Conservation (phyloP, 1,139 yeast genomes). For the Suhomyces bolitotheri region DNA sequence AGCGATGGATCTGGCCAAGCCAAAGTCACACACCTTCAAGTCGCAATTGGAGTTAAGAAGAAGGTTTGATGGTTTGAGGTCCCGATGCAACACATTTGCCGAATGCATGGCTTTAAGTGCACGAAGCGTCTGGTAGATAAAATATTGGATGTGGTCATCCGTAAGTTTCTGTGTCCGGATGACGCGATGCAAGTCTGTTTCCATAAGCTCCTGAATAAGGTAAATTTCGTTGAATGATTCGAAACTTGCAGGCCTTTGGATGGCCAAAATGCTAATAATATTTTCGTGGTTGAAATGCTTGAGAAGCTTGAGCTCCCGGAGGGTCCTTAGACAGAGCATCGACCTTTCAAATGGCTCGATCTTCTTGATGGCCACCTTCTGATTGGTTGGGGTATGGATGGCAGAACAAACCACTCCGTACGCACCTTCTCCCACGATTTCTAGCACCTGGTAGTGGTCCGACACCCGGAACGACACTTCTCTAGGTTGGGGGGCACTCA, state of each 20-base stretch:
- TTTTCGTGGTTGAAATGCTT: slow-evolving; percentile 91
- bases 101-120: slow-evolving; percentile 90
- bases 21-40: slow-evolving; percentile 91
- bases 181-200: slow-evolving; percentile 89
- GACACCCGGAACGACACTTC: slow-evolving; percentile 81
- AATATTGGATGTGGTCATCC: slow-evolving; percentile 93
- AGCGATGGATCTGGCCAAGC: slow-evolving; percentile 67
- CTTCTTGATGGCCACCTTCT: slow-evolving; percentile 75
- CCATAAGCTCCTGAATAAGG: slow-evolving; percentile 93
- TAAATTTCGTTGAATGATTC: slow-evolving; percentile 85
- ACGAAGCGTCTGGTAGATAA: slow-evolving; percentile 84
- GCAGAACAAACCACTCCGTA: slow-evolving; percentile 97
- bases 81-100: slow-evolving; percentile 90
- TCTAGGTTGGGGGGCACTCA: slow-evolving; percentile 17
- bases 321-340: slow-evolving; percentile 86
- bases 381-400: slow-evolving; percentile 80
- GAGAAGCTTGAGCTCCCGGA: slow-evolving; percentile 83
- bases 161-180: slow-evolving; percentile 80
- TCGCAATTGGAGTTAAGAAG: slow-evolving; percentile 90
- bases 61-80: slow-evolving; percentile 86
- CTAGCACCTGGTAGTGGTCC: slow-evolving; percentile 80
- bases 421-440: slow-evolving; percentile 95
- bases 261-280: slow-evolving; percentile 85
- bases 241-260: slow-evolving; percentile 79
- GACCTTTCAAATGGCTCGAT: slow-evolving; percentile 89